Evolutionary conservation across 164 flowering plant genomes (phyloP), one percentile per base, ranked within the genome.

Genomic region (Dillenia turbinata): DNA sequence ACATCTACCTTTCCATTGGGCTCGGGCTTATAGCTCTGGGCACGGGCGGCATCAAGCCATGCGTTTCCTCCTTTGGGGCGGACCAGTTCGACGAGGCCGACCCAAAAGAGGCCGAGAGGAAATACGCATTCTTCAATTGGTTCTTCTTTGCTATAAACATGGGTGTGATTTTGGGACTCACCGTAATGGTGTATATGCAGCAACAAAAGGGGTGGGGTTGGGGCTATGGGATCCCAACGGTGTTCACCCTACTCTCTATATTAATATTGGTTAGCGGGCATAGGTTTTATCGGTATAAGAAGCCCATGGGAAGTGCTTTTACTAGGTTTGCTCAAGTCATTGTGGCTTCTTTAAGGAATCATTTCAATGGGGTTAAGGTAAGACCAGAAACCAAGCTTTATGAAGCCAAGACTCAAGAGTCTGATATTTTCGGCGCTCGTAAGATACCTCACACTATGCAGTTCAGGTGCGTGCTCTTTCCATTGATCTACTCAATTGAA

Each of bases 231-330:
- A 52, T 69, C 1, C 70, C 79, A 10, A 61, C 74, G 9, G 13
- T 65, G 53, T 40, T 61, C 6, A 72, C 72, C 52, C 54, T 47
- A n/a, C 9, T 76, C 14, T 66, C 72, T 13, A 44, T 73, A 2
- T 60, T 26, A 3, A 56, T 66, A 59, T 72, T 76, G 66, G 67
- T 76, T 16, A 51, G 61, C 8, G 79, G 76, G 3, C 57, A 67
- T 2, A 55, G 60, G 4, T 15, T 64, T 11, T 76, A 76, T 48
- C 33, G 72, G 47, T 60, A 44, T 19, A 71, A 70, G 56, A 67
- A 61, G 52, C 79, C 77, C 11, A 60, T 55, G 16, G 79, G 79
- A 22, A 76, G 77, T 48, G 62, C 79, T 8, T 33, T 69, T 12
- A 72, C 73, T 22, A 59, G 76, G 22, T 14, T 69, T 17, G 33